Conservation (phyloP, 768 basidiomycete species). For the Rhodotorula kratochvilovae region DNA sequence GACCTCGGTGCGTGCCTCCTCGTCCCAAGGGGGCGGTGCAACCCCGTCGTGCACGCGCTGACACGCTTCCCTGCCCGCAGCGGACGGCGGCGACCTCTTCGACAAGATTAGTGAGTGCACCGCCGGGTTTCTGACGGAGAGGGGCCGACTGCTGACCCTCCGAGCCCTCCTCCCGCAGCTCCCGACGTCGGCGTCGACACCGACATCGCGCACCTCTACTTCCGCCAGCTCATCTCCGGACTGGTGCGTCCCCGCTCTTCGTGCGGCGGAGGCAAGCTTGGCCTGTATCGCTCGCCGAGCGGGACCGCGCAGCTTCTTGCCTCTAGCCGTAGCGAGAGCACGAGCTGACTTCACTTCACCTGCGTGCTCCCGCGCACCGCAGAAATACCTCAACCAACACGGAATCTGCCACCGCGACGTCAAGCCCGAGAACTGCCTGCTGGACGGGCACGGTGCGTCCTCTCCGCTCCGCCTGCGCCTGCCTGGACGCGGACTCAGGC, state of each 20-base stretch:
- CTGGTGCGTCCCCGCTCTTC: constrained; percentile 57
- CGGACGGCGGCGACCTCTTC: constrained; percentile 89
- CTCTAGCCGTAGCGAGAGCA: not conserved
- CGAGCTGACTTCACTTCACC: not conserved
- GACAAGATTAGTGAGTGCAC: constrained; percentile 84
- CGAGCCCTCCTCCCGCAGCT: constrained; percentile 53
- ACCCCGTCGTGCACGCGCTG: not conserved
- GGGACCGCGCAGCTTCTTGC: too few species aligned
- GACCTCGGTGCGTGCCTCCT: constrained; percentile 55
- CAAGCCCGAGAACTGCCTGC: constrained; percentile 90
- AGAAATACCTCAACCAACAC: constrained; percentile 79
- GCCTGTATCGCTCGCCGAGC: not conserved
- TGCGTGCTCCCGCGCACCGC: not conserved
- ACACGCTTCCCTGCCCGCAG: constrained; percentile 45
- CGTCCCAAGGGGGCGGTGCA: not conserved
- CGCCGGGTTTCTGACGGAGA: not conserved
- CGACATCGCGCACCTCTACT: constrained; percentile 84
- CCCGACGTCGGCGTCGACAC: constrained; percentile 84
- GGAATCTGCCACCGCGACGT: constrained; percentile 95
- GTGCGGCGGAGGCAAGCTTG: too few species aligned
- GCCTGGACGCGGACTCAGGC: too few species aligned
- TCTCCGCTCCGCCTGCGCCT: too few species aligned
- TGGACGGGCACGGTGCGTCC: constrained; percentile 65
- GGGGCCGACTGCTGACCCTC: not conserved
- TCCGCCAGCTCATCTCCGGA: constrained; percentile 75